These are phyloP conservation scores for Alternaria hordeiaustralica DNA, from an alignment of 2,329 filamentous ascomycete species.

Conservation along the genomic window DNA sequence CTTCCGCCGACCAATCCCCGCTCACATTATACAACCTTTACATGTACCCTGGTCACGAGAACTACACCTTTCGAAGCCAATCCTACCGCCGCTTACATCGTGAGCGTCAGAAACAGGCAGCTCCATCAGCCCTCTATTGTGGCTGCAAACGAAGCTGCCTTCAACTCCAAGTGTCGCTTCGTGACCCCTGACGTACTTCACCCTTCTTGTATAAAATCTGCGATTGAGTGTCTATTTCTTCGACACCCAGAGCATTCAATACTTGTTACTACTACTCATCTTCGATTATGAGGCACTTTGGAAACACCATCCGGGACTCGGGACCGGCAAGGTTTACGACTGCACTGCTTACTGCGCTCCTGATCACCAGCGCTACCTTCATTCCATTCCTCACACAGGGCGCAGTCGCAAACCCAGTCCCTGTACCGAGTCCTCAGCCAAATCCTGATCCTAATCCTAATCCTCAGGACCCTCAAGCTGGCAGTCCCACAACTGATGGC, in stretches of 20 bases:
- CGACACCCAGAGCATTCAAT: background rate
- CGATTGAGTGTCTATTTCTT: background rate
- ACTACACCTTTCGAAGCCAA: background rate
- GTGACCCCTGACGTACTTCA: constrained; percentile 4
- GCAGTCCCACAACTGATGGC: background rate
- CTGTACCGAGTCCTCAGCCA: background rate
- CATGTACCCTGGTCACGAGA: constrained; percentile 1
- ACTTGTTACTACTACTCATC: background rate
- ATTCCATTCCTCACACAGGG: constrained; percentile 16
- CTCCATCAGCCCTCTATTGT: background rate
- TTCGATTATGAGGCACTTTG: background rate
- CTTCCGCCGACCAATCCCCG: background rate
- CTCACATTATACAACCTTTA: background rate
- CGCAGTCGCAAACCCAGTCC: background rate
- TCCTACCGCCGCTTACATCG: background rate
- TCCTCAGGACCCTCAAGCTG: constrained; percentile 1
- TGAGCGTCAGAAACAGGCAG: background rate
- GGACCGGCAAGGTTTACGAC: constrained; percentile 5
- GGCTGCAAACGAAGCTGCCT: constrained; percentile 1
- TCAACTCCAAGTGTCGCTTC: background rate
- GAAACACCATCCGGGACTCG: constrained; percentile 1
- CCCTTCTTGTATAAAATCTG: background rate
- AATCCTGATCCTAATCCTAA: background rate
- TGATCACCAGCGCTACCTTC: constrained; percentile 21
- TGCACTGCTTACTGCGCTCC: constrained; percentile 13